phyloP scores from a whole-genome alignment of 352 stramenopile genomes.

The Phytophthora fragariae region DNA sequence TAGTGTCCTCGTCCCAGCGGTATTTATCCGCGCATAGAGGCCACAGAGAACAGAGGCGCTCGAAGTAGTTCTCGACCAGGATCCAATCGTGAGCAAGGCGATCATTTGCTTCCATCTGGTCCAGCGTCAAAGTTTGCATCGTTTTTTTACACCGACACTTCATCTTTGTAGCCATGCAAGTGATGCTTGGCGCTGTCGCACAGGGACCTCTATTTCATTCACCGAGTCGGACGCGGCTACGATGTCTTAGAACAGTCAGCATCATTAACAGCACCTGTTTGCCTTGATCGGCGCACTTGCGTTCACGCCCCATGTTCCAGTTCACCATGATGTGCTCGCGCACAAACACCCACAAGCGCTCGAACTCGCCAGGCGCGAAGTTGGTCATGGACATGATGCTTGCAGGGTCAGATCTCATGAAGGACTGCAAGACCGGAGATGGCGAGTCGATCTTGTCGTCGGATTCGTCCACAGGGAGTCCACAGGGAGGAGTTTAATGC shows the following conservation, averaged over 20 bases:
- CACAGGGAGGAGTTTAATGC: too few species aligned
- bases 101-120: not conserved
- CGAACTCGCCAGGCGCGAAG: not conserved
- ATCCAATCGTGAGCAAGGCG: not conserved
- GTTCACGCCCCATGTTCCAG: slow-evolving; percentile 4
- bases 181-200: too few species aligned
- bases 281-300: not conserved
- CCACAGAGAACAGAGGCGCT: not conserved
- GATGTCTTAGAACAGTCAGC: slow-evolving; percentile 6
- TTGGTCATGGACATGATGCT: not conserved
- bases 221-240: not conserved
- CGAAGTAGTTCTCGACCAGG: not conserved
- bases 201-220: too few species aligned
- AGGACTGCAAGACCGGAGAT: not conserved
- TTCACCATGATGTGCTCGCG: not conserved
- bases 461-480: not conserved
- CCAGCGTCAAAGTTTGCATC: not conserved
- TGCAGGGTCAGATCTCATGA: not conserved
- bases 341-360: not conserved
- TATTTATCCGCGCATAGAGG: not conserved
- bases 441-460: not conserved
- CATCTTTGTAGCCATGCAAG: too few species aligned
- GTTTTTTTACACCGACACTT: too few species aligned
- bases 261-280: not conserved
- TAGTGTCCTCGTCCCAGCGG: not conserved